Base-by-base conservation (phyloP, 805 yeast species). In the Wickerhamomyces pijperi region DNA sequence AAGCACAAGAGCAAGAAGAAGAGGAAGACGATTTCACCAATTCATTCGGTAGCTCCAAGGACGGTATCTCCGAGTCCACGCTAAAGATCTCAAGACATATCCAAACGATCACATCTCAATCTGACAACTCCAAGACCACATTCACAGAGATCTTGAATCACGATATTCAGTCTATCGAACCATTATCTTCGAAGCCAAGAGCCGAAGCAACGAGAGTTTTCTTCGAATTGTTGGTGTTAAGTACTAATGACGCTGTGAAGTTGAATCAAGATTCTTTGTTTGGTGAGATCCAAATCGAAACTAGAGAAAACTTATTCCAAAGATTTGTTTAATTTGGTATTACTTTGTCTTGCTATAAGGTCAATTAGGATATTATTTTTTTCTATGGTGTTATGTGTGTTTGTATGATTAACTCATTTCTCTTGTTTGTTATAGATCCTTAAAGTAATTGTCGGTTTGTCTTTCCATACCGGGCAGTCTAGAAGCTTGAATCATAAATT, bases 181-280 rank as follows among this genome's bases (percentile, higher is more conserved):
- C 68, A 18, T 48, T 67, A 28, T 59, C 71, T 2, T 42, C 38
- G 2, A 61, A 64, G 43, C 64, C 64, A 42, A 69, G 70, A 51
- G 63, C 67, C 46, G 78, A 79, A 48, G 84, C 86, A 17, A 75
- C 85, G 3, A 70, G 75, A 49, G 68, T 83, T 39, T 87, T 87
- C 59, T 87, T 86, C 51, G 94, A 87, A 55, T 56, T 87, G 54
- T 65, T 87, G 48, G 90, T 86, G 3, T 65, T 87, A 41, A 94
- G 94, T 2, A 79, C 92, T 5, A 67, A 76, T 35, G 87, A 81
- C 48, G 78, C 90, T 39, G 62, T 87, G 35, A 62, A 64, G 14
- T 57, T 86, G 33, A 59, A 72, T 29, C 95, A 85, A 60, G 65
- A 67, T 7, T 63, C 62, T 32, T 49, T 80, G 17, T 84, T 78